Evolutionary conservation across 495 filamentous ascomycete species (phyloP), one percentile per base, ranked within the genome.

Genomic region (Staphylotrichum tortipilum): DNA sequence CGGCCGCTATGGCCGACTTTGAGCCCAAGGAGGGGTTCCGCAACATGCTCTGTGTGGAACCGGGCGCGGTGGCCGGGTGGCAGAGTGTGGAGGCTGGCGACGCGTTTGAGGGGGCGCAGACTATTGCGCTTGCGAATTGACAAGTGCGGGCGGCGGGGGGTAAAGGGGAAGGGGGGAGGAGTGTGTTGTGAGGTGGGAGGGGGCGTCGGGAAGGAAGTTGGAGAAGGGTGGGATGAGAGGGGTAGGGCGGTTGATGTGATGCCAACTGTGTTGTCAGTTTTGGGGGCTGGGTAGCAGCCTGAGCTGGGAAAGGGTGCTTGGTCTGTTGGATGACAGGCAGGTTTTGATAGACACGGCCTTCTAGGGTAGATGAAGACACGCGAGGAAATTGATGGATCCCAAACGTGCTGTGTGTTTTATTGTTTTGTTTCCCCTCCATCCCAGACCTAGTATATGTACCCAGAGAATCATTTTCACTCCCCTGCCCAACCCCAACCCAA

Each of bases 31-130:
- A 89, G 49, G 92, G 88, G 19, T 96, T 82, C 67, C 84, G 85
- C 71, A 78, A 88, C 18, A 95, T 97, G 88, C 69, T 98, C 42
- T 96, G 91, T 66, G 80, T 97, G 39, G 94, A 97, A 70, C 84
- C 90, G 7, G 92, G 94, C 2, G 75, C 83, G 0, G 92, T 99
- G 12, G 70, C 75, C 49, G 78, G 72, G 4, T 96, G 88, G 88
- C 80, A 83, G 67, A 83, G 78, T 10, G 70, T 99, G 49, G 94
- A 96, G 64, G 78, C 77, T 9, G 87, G 87, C 8, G 92, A 94
- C 59, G 82, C 82, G 8, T 95, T 89, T 75, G 89, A 95, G 68
- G 92, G 88, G 8, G 88, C 86, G 21, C 86, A 92, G 77, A 80
- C 82, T 36, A 85, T 95, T 47, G 50, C 29, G 5, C 67, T 57